Evolutionary conservation across 331 rosid genomes (phyloP), one percentile per base, ranked within the genome.

Genomic region (Dryas integrifolia): DNA sequence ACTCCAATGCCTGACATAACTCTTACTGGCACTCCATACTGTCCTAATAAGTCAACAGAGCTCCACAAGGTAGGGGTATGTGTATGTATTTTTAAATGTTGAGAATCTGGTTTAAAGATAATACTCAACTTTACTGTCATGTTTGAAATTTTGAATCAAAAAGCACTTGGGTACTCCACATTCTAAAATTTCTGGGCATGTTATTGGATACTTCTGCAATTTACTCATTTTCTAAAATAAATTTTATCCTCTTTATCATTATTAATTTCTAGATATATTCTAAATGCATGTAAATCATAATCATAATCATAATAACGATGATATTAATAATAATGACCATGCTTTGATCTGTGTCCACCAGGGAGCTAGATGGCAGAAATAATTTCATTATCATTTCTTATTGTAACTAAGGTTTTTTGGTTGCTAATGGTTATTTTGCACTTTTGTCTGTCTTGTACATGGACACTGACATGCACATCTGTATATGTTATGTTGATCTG

Each of bases 51-150:
- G 70, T 52, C 89, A 76, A 58, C 80, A 52, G 80, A 78, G 69
- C 72, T 58, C 72, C 40, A 80, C 69, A 69, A 82, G 96, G 92
- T 86, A 81, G 84, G 89, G 50, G 43, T 41, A 58, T 38, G 72
- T 24, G 53, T 69, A 26, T 69, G 39, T 78, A 53, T 72, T 21
- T 21, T 30, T 47, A 21, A 41, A 26, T 30, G 48, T 41, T 49
- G 61, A 35, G 48, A 18, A 56, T 59, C 59, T 72, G 45, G 38
- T 53, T 40, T 79, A 40, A 51, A 73, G 59, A 43, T 15, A 40
- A 67, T 40, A 69, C 55, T 70, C 69, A 79, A 62, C 18, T 35
- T 14, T 58, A 12, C 38, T 30, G 45, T 61, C 30, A n/a, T 45
- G 13, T 70, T 44, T 44, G 16, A 57, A 14, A 35, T 24, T 66